Evolutionary conservation across 306 rosid species (phyloP).

Genomic region (Lathyrus aphaca): DNA sequence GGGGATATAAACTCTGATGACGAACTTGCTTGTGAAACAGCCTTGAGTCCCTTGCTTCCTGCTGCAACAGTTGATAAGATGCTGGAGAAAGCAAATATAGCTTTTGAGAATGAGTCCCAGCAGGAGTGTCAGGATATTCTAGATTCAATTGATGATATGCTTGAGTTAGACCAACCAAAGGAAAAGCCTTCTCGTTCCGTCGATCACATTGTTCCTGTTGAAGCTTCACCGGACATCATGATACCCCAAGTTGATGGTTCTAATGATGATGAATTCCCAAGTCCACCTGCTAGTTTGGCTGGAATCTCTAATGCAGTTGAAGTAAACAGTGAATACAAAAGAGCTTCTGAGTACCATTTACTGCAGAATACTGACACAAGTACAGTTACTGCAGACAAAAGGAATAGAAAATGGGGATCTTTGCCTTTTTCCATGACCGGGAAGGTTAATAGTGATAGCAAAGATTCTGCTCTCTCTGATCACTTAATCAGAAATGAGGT

Average conservation of each 20-base stretch:
- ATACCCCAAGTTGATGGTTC: conserved; percentile 79
- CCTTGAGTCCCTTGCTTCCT: conserved; percentile 78
- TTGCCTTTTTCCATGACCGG: conserved; percentile 57
- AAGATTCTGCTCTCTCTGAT: conserved; percentile 44
- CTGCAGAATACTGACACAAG: conserved; percentile 45
- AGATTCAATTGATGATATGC: conserved; percentile 71
- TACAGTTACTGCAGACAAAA: conserved; percentile 47
- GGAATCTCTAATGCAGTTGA: conserved; percentile 48
- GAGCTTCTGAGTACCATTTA: conserved; percentile 41
- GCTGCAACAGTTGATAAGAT: conserved; percentile 69
- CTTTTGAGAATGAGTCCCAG: conserved; percentile 81
- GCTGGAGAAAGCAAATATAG: conserved; percentile 77
- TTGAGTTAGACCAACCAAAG: conserved; percentile 54
- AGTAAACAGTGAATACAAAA: conserved; percentile 41
- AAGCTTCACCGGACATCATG: conserved; percentile 43
- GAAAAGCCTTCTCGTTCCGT: conserved; percentile 44
- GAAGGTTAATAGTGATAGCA: conserved; percentile 40
- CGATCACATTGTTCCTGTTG: conserved; percentile 39
- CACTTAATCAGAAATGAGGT: conserved; percentile 40
- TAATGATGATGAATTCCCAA: conserved; percentile 55
- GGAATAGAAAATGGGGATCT: conserved; percentile 66
- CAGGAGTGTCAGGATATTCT: conserved; percentile 96
- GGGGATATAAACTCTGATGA: conserved; percentile 82
- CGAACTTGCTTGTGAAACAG: conserved; percentile 78
- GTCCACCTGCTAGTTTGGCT: conserved; percentile 52